These are phyloP conservation scores for Microglena sp. DNA, from an alignment of 139 green algal species.

Conservation along the genomic window DNA sequence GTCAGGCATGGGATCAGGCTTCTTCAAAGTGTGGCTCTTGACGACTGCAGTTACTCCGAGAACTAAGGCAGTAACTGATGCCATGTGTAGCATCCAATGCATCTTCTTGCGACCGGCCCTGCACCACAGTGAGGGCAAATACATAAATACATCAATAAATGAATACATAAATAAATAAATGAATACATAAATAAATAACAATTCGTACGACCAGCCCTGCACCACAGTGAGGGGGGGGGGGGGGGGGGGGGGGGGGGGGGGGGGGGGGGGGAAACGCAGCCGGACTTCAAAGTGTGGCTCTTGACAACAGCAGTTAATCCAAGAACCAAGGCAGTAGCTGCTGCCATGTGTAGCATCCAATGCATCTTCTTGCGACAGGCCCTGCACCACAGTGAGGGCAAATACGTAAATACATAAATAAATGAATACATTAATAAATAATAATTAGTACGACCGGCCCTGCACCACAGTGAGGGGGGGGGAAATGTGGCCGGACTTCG, in stretches of 20 bases:
- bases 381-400: constrained; percentile 13
- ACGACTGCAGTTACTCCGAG: constrained; percentile 44
- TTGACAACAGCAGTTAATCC: constrained; percentile 42
- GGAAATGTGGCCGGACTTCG: too few relatives aligned
- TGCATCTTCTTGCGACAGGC: constrained; percentile 45
- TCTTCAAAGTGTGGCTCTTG: constrained; percentile 50
- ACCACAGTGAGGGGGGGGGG: too few relatives aligned
- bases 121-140: background rate
- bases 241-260: too few relatives aligned
- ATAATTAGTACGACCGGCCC: too few relatives aligned
- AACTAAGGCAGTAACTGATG: constrained; percentile 12
- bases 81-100: constrained; percentile 39
- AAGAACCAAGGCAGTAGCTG: constrained; percentile 16
- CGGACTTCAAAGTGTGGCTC: constrained; percentile 54
- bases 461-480: too few relatives aligned
- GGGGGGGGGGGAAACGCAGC: too few relatives aligned
- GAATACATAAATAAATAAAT: too few relatives aligned
- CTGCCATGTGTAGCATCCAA: constrained; percentile 27
- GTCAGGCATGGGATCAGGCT: constrained; percentile 45
- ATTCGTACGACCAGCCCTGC: too few relatives aligned
- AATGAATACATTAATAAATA: too few relatives aligned
- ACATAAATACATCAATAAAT: too few relatives aligned
- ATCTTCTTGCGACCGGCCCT: constrained; percentile 38
- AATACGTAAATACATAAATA: too few relatives aligned
- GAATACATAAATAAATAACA: too few relatives aligned